phyloP scores from a whole-genome alignment of 495 filamentous ascomycete genomes.

The Letharia lupina region DNA sequence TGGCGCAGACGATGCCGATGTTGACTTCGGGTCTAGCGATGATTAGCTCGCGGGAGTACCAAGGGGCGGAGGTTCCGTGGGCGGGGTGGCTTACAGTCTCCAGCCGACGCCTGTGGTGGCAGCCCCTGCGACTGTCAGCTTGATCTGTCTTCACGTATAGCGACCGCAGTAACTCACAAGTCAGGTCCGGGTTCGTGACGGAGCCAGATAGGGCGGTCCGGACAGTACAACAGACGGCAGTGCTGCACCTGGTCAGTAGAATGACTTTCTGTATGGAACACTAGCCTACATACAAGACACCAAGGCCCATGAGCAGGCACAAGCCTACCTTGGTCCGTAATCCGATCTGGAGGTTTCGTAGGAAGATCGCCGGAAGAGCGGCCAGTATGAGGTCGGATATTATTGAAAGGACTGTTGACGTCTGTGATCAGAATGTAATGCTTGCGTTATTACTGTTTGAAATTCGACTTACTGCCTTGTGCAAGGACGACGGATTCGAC shows the following conservation, averaged over 20 bases:
- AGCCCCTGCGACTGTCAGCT: conserved; percentile 8
- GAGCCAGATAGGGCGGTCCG: conserved; percentile 19
- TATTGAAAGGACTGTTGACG: conserved; percentile 16
- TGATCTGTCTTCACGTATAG: neutral
- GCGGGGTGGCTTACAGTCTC: conserved; percentile 11
- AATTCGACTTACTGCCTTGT: conserved; percentile 20
- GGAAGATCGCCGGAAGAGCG: conserved; percentile 32
- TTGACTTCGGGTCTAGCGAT: conserved; percentile 23
- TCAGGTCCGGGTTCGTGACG: conserved; percentile 10
- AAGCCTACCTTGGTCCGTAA: conserved; percentile 31
- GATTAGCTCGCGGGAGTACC: neutral
- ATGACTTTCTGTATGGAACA: neutral
- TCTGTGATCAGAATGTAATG: neutral
- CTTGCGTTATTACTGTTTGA: neutral
- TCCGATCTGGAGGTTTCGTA: conserved; percentile 26
- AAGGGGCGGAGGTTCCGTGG: too few relatives aligned
- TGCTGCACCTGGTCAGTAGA: conserved; percentile 6
- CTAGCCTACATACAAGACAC: conserved; percentile 30
- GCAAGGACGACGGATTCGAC: conserved; percentile 21
- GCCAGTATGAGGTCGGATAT: conserved; percentile 31
- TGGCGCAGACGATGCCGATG: conserved; percentile 25
- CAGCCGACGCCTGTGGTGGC: conserved; percentile 19
- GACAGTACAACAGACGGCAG: conserved; percentile 20
- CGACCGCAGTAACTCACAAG: conserved; percentile 10
- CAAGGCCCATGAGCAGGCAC: conserved; percentile 34